Evolutionary conservation across 192 early-diverging fungal genomes (phyloP), one percentile per base, ranked within the genome.

Genomic region (Backusella westeae): DNA sequence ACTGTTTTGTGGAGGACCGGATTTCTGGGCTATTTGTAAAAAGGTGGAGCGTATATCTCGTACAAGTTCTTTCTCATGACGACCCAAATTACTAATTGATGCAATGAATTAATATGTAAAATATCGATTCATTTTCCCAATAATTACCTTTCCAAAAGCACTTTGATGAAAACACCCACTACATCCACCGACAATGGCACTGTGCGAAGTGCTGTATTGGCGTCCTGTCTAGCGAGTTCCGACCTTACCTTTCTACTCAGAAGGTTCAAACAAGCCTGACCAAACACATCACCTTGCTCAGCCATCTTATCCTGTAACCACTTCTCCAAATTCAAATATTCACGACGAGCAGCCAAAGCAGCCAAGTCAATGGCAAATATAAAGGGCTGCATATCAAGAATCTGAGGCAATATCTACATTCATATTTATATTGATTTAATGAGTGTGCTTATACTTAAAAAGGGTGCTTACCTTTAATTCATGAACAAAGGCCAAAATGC

Each of bases 321-420:
- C 78, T 94, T 95, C 75, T 95, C 95, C 1, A 96, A 76, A 71
- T 93, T 95, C 4, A 96, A 77, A 66, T 90, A 93, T 72, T 95
- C 92, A 32, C 93, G 82, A 7, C 93, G 85, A 2, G 91, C 91
- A 4, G 95, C 94, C 14, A 96, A 81, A 0, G 92, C 88, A 34
- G 94, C 94, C 21, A 96, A 76, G 68, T 95, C 95, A 65, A 96
- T 93, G 0, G 92, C 72, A 79, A 96, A 95, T 1, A 80, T 77
- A 69, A 86, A 90, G 3, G 89, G 88, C 67, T 91, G 89, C 14
- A 86, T 80, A 66, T 94, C 90, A 8, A 96, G 78, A 34, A 96
- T 87, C 52, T 87, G 83, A 17, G 87, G 79, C n/a, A 96, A 77
- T 8, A 92, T 91, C 91, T 93, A 80, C 19, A n/a, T 49, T 39